Evolutionary conservation across 257 asterid genomes (phyloP).

Genomic region (Solanum chmielewskii): DNA sequence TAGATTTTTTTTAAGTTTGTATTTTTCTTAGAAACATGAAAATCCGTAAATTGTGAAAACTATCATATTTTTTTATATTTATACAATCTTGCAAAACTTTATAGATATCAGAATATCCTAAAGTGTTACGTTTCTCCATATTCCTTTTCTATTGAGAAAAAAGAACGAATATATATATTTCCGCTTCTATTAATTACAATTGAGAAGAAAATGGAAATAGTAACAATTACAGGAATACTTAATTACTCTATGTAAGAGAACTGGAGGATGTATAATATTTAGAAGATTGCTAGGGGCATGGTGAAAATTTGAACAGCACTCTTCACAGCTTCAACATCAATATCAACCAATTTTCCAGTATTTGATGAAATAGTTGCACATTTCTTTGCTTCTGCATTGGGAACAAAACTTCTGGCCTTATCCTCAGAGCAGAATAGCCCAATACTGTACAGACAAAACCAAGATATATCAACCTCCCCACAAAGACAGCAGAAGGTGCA

Average conservation of each 20-base stretch:
- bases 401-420: conserved; percentile 54
- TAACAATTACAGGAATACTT: background rate
- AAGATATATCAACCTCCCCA: background rate
- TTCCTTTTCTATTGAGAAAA: background rate
- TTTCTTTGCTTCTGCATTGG: conserved; percentile 52
- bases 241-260: background rate
- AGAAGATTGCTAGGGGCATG: conserved; percentile 43
- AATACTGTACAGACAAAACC: conserved; percentile 27
- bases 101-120: background rate
- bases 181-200: background rate
- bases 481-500: background rate
- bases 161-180: background rate
- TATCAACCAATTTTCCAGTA: conserved; percentile 62
- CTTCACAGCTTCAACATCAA: conserved; percentile 64
- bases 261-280: background rate
- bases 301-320: conserved; percentile 48
- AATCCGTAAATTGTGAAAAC: background rate
- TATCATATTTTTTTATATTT: too few species aligned
- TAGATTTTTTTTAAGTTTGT: too few species aligned
- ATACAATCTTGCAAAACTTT: background rate
- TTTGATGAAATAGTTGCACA: conserved; percentile 61
- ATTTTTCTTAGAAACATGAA: background rate
- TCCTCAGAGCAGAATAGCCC: conserved; percentile 65
- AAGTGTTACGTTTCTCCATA: background rate
- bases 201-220: background rate